Evolutionary conservation across 352 stramenopile genomes (phyloP), one percentile per base, ranked within the genome.

Genomic region (Thalassiosira pacifica): DNA sequence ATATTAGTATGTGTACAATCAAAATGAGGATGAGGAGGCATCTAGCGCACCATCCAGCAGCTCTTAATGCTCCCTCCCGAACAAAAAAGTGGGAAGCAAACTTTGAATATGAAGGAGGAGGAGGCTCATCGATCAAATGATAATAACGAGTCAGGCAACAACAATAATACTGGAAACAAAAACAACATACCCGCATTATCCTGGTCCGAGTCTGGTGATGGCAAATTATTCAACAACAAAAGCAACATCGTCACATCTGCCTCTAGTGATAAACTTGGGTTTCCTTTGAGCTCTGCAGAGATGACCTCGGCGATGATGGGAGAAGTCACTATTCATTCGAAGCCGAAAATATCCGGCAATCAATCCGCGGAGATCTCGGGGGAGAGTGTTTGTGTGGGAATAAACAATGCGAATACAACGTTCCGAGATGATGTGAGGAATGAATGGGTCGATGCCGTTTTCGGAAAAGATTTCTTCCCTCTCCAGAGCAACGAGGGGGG

Each of bases 381-480:
- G 34, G 4, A 42, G 34, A 48, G 34, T 27, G 27, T 16, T 60
- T 16, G 0, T 57, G 27, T 40, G 9, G 31, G 10, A 16, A 40
- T 29, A 26, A 60, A 61, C 27, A 68, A 59, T 61, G 19, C 10
- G 10, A 64, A 66, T 32, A 66, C 68, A 1, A 84, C 59, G 11
- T 85, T 84, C 75, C 37, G 83, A 61, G 40, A 67, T 52, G 78
- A 87, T 66, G 70, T 90, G n/a, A 32, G 88, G 18, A 78, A 89
- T 60, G 88, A 91, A 78, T 94, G 89, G 89, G 89, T 93, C 13
- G 82, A 93, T 83, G 91, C 91, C 18, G 72, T 93, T 0, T 94
- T 94, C 80, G 91, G 91, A 29, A 77, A 42, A 31, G 76, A 90
- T 27, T 93, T 88, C 69, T 88, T 86, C 61, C 81, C 77, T 34